Evolutionary conservation across 2,329 filamentous ascomycete genomes (phyloP).

Genomic region (Alternaria ethzedia): DNA sequence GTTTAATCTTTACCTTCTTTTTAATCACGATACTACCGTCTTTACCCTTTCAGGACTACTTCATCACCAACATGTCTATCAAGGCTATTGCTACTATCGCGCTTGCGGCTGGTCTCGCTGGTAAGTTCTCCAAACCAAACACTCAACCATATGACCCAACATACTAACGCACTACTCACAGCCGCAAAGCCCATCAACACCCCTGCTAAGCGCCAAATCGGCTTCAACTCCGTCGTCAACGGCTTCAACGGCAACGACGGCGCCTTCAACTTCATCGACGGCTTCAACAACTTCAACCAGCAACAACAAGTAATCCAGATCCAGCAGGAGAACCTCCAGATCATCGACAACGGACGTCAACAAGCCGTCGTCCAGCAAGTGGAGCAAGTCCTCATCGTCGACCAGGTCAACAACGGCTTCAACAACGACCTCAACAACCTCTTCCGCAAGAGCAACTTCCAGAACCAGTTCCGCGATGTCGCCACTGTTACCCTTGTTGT

Average conservation of each 20-base stretch:
- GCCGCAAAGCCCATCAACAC: slow-evolving; percentile 36
- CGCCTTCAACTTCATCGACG: slow-evolving; percentile 41
- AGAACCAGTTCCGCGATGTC: slow-evolving; percentile 24
- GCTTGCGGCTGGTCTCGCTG: slow-evolving; percentile 43
- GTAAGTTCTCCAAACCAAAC: slow-evolving; percentile 20
- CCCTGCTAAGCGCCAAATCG: slow-evolving; percentile 22
- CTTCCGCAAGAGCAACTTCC: slow-evolving; percentile 38
- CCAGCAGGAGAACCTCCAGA: slow-evolving; percentile 34
- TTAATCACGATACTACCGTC: slow-evolving; percentile 30
- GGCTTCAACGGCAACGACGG: slow-evolving; percentile 24
- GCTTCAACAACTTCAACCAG: slow-evolving; percentile 41
- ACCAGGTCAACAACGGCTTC: slow-evolving; percentile 38
- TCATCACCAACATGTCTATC: slow-evolving; percentile 36
- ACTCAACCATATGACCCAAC: not conserved
- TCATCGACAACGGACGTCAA: slow-evolving; percentile 33
- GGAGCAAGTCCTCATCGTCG: slow-evolving; percentile 36
- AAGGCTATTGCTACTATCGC: slow-evolving; percentile 33
- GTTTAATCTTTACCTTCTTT: slow-evolving; percentile 31
- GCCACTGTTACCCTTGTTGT: slow-evolving; percentile 40
- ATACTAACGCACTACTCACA: slow-evolving; percentile 25
- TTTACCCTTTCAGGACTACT: not conserved
- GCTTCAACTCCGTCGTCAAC: slow-evolving; percentile 23
- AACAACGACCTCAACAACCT: slow-evolving; percentile 41
- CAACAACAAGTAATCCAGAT: slow-evolving; percentile 38
- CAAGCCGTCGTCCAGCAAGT: slow-evolving; percentile 36